Conservation (phyloP, 192 early-diverging fungal species). For the Linnemannia zychae region DNA sequence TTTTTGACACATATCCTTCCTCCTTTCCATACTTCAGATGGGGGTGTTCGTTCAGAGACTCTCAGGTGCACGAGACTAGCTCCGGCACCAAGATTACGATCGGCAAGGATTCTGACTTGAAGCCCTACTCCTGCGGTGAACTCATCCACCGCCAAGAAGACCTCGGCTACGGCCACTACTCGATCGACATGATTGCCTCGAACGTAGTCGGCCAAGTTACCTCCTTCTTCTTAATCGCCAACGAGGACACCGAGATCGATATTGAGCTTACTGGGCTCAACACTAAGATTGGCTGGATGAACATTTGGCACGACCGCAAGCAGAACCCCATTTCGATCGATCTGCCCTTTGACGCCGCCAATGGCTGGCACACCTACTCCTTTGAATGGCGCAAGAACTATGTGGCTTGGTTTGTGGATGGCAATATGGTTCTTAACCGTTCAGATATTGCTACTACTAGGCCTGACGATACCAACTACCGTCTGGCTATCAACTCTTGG, state of each 20-base stretch:
- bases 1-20: not conserved
- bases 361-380: constrained; percentile 43
- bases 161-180: constrained; percentile 40
- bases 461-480: constrained; percentile 29
- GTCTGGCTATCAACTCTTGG: constrained; percentile 50
- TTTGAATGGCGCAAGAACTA: constrained; percentile 49
- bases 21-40: constrained; percentile 16
- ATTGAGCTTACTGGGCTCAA: constrained; percentile 51
- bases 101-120: constrained; percentile 43
- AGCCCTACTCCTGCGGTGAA: constrained; percentile 48
- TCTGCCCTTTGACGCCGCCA: constrained; percentile 43
- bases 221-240: constrained; percentile 49
- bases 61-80: constrained; percentile 21
- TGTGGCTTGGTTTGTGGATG: constrained; percentile 45
- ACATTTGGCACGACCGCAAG: constrained; percentile 35
- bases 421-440: constrained; percentile 34
- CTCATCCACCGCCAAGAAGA: constrained; percentile 28
- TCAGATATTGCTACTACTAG: constrained; percentile 34
- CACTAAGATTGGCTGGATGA: constrained; percentile 46
- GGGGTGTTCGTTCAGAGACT: constrained; percentile 46
- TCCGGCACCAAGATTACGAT: constrained; percentile 42
- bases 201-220: constrained; percentile 50
- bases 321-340: constrained; percentile 47
- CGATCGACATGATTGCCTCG: constrained; percentile 53
- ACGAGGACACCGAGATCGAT: constrained; percentile 40